These are phyloP conservation scores for Serendipita sp. DNA, from an alignment of 768 basidiomycete genomes.

Conservation along the genomic window DNA sequence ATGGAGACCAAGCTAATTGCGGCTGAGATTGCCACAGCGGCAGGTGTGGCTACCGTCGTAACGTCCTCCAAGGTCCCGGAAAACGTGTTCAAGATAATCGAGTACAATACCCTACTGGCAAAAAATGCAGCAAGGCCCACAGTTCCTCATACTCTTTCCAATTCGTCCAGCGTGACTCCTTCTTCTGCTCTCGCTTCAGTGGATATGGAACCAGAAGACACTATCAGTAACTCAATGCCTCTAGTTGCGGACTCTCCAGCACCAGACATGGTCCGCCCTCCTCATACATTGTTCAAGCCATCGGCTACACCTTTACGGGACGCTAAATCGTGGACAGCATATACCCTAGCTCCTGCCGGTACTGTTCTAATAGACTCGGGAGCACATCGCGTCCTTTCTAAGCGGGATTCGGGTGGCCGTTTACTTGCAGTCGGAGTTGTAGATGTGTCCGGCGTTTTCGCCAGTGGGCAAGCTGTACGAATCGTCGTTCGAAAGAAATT, in stretches of 20 bases:
- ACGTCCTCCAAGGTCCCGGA: conserved; percentile 66
- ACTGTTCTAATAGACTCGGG: conserved; percentile 79
- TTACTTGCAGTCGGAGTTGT: conserved; percentile 86
- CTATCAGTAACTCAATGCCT: background rate
- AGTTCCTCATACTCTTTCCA: conserved; percentile 31
- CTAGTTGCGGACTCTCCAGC: background rate
- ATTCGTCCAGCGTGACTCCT: conserved; percentile 13
- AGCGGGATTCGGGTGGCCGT: conserved; percentile 76
- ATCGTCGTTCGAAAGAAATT: conserved; percentile 31
- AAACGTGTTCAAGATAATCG: conserved; percentile 65
- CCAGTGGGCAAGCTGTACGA: conserved; percentile 85
- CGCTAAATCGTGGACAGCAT: conserved; percentile 92
- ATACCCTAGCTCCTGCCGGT: conserved; percentile 82
- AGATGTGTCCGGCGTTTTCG: conserved; percentile 76
- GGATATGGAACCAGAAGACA: background rate
- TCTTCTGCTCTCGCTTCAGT: conserved; percentile 5
- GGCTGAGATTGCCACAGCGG: conserved; percentile 90
- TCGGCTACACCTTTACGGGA: conserved; percentile 59
- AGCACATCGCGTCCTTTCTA: conserved; percentile 71
- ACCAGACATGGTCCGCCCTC: conserved; percentile 33
- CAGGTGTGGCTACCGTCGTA: conserved; percentile 86
- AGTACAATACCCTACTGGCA: conserved; percentile 47
- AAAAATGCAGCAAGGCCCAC: conserved; percentile 52
- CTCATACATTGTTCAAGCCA: conserved; percentile 80
- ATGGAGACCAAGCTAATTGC: conserved; percentile 99